Percentiles rank a stretch among this genome's conserved stretches.
Conservation (phyloP, 2,329 filamentous ascomycete species). For the Trichoderma sp. region DNA sequence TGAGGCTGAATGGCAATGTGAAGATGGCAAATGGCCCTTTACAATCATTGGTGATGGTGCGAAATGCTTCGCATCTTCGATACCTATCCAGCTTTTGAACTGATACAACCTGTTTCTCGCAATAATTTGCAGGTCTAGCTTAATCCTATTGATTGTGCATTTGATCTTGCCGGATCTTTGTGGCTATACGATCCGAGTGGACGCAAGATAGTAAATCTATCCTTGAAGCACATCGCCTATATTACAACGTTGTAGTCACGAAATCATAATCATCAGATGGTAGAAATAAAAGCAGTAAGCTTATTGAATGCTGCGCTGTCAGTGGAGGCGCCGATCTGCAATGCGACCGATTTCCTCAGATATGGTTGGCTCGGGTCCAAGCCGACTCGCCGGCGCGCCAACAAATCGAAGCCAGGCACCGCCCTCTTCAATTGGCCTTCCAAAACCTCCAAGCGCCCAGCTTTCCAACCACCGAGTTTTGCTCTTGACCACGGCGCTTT, state of each 20-base stretch:
- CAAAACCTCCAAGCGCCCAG: constrained; percentile 14
- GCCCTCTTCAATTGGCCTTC: constrained; percentile 2
- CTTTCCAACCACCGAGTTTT: neutral
- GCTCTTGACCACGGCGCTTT: neutral
- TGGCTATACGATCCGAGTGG: neutral
- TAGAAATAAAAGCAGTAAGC: neutral
- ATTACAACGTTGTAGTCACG: neutral
- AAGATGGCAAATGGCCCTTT: neutral
- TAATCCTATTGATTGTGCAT: neutral
- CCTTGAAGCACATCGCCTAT: neutral
- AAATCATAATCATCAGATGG: neutral
- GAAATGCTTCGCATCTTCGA: neutral
- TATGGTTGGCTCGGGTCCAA: constrained; percentile 27
- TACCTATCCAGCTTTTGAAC: neutral
- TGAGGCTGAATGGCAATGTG: neutral
- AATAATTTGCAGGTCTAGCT: neutral
- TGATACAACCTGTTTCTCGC: neutral
- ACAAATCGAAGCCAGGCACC: constrained; percentile 11
- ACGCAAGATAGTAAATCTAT: neutral
- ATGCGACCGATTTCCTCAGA: constrained; percentile 9
- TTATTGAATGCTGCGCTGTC: neutral
- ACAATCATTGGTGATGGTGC: neutral
- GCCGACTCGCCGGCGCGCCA: constrained; percentile 21
- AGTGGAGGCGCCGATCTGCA: constrained; percentile 25
- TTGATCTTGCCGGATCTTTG: neutral